A percentile compares a stretch with the other conserved stretches of the same genome.
Conservation (phyloP, 225 moss, liverwort and hornwort genomes). For the Antitrichia curtipendula region DNA sequence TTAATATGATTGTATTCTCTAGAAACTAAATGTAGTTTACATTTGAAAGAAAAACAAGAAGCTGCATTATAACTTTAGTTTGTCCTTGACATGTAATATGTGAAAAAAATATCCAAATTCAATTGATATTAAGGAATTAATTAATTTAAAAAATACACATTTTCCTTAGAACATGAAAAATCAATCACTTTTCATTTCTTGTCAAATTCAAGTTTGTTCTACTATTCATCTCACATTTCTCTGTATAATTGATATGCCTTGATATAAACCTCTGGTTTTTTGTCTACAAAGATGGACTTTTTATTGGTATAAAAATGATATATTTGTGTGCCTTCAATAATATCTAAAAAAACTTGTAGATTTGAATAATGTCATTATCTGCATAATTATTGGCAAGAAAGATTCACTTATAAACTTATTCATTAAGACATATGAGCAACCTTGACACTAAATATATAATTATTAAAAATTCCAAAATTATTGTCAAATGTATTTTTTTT, state of each 20-base stretch:
- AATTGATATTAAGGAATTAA: not conserved
- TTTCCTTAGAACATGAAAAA: rapidly evolving
- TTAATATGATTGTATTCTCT: rapidly evolving
- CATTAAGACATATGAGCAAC: not conserved
- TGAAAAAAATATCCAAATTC: not conserved
- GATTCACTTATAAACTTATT: too few species aligned
- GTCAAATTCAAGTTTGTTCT: not conserved
- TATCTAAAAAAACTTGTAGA: not conserved
- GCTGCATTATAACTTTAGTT: rapidly evolving
- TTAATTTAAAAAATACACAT: not conserved
- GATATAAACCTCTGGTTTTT: not conserved
- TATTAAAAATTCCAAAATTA: not conserved
- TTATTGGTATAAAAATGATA: too few species aligned
- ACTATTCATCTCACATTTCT: not conserved
- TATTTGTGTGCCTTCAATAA: not conserved
- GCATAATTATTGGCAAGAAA: not conserved
- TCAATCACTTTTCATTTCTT: not conserved
- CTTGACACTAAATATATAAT: not conserved
- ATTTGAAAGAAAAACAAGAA: not conserved
- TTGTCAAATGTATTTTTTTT: not conserved
- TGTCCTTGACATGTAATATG: not conserved
- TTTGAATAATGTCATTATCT: not conserved
- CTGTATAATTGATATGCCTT: not conserved
- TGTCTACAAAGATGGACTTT: not conserved
- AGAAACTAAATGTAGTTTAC: not conserved